Evolutionary conservation across 1,139 yeast genomes (phyloP), one percentile per base, ranked within the genome.

Genomic region (Candida sp.): DNA sequence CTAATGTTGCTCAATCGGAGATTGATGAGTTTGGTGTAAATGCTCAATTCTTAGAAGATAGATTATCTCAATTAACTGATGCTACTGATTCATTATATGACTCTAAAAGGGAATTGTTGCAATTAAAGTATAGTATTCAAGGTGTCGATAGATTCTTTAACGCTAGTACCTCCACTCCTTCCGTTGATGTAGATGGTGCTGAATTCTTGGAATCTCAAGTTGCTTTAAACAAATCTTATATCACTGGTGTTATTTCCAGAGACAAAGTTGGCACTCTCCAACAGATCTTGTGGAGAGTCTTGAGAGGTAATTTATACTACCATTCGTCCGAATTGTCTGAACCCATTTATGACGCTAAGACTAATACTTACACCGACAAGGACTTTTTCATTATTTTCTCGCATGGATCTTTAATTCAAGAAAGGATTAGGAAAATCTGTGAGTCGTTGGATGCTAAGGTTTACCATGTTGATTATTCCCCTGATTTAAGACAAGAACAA

Each of bases 221-320:
- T 35, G 52, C 52, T 6, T 36, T 51, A 19, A 47, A 53, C 39
- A 56, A 57, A 6, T 64, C 66, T 27, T 88, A 87, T 54, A 83
- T 91, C 35, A 75, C 95, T 22, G 99, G 99, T 54, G 88, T 89
- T 7, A 85, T 95, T 41, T 79, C 82, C 48, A 79, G 95, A 46
- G 79, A 77, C 22, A 87, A 87, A 58, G 81, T 85, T 42, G 71
- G 74, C 39, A 75, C 87, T 4, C 70, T 93, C 53, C 96, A 90
- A 61, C 87, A 89, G 55, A 89, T 95, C 43, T 73, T 95, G 51
- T 93, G 98, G 98, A 80, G 99, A 66, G 83, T 84, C 2, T 75
- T 93, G 54, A 82, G 97, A 64, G 97, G 99, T 61, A 91, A 91
- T 63, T 70, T 93, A 57, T 87, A 77, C 61, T 82, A 89, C 64